A percentile compares a stretch with the other conserved stretches of the same genome.
phyloP scores from a whole-genome alignment of 352 stramenopile species.

The Pythium aphanidermatum region DNA sequence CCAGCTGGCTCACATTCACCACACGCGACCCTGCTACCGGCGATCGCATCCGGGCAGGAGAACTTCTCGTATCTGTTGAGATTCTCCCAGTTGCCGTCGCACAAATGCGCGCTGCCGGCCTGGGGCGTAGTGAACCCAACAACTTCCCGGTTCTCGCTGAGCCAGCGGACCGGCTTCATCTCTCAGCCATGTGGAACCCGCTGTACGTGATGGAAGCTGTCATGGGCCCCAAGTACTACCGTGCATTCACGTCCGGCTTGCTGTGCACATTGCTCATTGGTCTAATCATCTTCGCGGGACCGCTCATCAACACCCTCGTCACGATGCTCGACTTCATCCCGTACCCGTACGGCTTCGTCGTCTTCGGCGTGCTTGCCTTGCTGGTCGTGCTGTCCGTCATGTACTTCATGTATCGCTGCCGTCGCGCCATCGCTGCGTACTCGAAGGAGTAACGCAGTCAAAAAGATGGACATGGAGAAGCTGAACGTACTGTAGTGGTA shows the following conservation, averaged over 20 bases:
- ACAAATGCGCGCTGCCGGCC: conserved; percentile 50
- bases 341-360: conserved; percentile 46
- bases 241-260: conserved; percentile 57
- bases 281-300: conserved; percentile 60
- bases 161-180: conserved; percentile 62
- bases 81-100: conserved; percentile 58
- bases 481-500: not conserved
- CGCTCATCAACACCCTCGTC: conserved; percentile 65
- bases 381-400: conserved; percentile 30
- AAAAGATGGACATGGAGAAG: not conserved
- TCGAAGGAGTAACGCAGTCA: conserved; percentile 1
- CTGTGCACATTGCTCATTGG: conserved; percentile 46
- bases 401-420: conserved; percentile 56
- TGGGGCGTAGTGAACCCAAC: conserved; percentile 75
- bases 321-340: conserved; percentile 61
- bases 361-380: conserved; percentile 40
- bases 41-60: conserved; percentile 49
- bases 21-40: conserved; percentile 53
- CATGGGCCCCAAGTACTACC: conserved; percentile 71
- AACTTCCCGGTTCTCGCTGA: conserved; percentile 70
- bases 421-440: conserved; percentile 29
- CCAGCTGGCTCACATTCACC: conserved; percentile 68
- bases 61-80: conserved; percentile 69
- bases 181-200: conserved; percentile 81
- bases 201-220: conserved; percentile 71